These are phyloP conservation scores for Podospora anserina DNA, from an alignment of 495 filamentous ascomycete genomes.

Conservation along the genomic window DNA sequence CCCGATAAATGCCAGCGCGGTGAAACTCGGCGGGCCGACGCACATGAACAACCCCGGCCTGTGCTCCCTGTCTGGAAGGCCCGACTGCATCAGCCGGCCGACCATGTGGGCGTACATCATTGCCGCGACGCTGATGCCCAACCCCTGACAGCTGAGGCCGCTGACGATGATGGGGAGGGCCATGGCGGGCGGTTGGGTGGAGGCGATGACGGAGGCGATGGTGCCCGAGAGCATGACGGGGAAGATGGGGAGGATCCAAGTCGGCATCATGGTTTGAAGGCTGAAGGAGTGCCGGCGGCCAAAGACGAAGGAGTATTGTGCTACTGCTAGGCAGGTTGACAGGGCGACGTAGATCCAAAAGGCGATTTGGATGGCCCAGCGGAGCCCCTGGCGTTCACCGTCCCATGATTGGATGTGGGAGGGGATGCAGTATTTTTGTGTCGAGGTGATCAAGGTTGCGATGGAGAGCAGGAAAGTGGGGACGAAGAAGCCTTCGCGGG, in stretches of 20 bases:
- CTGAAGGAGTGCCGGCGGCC: constrained; percentile 32
- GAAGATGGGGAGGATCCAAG: constrained; percentile 58
- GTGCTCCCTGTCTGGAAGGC: constrained; percentile 48
- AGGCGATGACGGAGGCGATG: constrained; percentile 45
- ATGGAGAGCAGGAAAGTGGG: constrained; percentile 64
- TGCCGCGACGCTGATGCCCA: constrained; percentile 49
- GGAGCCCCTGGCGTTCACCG: constrained; percentile 31
- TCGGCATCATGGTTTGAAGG: constrained; percentile 49
- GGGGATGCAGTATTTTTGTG: constrained; percentile 55
- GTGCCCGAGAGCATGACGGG: constrained; percentile 55
- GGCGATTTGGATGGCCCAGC: constrained; percentile 41
- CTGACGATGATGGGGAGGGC: constrained; percentile 47
- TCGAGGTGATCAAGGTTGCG: constrained; percentile 60
- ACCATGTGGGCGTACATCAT: constrained; percentile 61
- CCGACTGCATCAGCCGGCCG: constrained; percentile 58
- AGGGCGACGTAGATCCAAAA: constrained; percentile 55
- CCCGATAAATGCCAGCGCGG: constrained; percentile 37
- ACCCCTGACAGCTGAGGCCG: constrained; percentile 53
- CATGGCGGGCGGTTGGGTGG: constrained; percentile 40
- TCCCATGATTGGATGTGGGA: constrained; percentile 29
- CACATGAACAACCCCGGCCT: constrained; percentile 68
- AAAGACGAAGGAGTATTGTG: constrained; percentile 54
- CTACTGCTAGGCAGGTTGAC: constrained; percentile 46
- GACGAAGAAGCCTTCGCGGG: constrained; percentile 65
- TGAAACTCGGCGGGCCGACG: constrained; percentile 66